Percentiles rank a stretch among this genome's conserved stretches.
These are phyloP conservation scores for Hypoxylon perforatum DNA, from an alignment of 495 filamentous ascomycete genomes.

Conservation along the genomic window DNA sequence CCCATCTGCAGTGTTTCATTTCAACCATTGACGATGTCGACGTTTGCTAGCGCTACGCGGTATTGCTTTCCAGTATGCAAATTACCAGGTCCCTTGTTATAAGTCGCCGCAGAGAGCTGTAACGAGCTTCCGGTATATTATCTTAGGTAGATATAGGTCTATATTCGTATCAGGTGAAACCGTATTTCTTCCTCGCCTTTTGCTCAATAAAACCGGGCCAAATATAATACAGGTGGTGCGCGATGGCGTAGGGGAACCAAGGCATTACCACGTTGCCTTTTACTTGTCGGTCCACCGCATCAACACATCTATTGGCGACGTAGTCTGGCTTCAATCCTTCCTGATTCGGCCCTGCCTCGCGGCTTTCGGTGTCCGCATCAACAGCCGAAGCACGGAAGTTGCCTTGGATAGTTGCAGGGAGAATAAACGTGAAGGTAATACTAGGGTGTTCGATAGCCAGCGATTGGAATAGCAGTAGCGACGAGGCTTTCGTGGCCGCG, in stretches of 20 bases:
- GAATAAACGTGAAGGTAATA: slow-evolving; percentile 41
- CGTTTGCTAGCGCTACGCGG: too few species aligned
- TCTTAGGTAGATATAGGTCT: too few species aligned
- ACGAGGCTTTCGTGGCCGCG: slow-evolving; percentile 46
- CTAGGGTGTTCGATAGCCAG: slow-evolving; percentile 47
- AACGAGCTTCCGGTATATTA: too few species aligned
- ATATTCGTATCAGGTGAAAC: too few species aligned
- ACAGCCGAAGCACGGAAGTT: slow-evolving; percentile 47
- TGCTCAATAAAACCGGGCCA: slow-evolving; percentile 45
- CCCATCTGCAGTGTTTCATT: too few species aligned
- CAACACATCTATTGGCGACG: slow-evolving; percentile 41
- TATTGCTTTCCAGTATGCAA: too few species aligned
- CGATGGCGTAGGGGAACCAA: slow-evolving; percentile 45
- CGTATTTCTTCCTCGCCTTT: slow-evolving; percentile 46
- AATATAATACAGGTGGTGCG: slow-evolving; percentile 44
- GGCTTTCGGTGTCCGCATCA: slow-evolving; percentile 28
- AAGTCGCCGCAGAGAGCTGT: too few species aligned
- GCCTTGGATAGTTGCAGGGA: slow-evolving; percentile 47
- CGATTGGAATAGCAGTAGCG: slow-evolving; percentile 45
- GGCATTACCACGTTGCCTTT: slow-evolving; percentile 44
- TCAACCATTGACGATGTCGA: too few species aligned
- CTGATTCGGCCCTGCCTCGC: slow-evolving; percentile 29
- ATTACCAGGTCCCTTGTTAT: too few species aligned
- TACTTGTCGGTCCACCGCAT: slow-evolving; percentile 34
- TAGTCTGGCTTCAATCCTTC: slow-evolving; percentile 42